phyloP scores from a whole-genome alignment of 345 rosid genomes.

The Citrus maxima region DNA sequence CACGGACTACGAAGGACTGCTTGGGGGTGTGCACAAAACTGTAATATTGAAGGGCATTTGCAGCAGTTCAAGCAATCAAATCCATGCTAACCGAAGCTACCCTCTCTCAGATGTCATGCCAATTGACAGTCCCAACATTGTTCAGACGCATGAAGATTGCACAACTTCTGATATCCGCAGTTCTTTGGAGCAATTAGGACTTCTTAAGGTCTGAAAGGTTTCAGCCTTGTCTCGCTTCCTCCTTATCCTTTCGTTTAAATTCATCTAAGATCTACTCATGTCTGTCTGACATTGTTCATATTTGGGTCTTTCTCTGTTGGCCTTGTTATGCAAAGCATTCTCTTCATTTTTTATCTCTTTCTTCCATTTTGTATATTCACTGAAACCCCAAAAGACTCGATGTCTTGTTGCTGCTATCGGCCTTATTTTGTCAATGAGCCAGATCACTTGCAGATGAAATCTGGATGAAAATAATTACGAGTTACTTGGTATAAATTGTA shows the following conservation, averaged over 20 bases:
- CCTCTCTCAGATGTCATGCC: slow-evolving; percentile 85
- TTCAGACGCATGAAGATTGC: slow-evolving; percentile 47
- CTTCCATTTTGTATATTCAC: slow-evolving; percentile 6
- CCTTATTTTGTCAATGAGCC: neutral
- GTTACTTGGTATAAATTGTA: neutral
- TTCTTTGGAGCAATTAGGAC: slow-evolving; percentile 57
- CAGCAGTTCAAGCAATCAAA: slow-evolving; percentile 42
- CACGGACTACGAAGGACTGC: slow-evolving; percentile 91
- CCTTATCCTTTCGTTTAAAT: neutral
- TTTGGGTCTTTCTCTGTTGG: neutral
- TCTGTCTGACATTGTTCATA: neutral
- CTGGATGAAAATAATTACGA: neutral
- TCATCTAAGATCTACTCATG: neutral
- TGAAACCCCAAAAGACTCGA: neutral
- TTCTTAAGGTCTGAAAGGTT: slow-evolving; percentile 32
- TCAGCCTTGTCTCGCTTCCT: neutral
- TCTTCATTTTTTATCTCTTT: neutral
- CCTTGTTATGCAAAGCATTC: neutral
- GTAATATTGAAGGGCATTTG: slow-evolving; percentile 71
- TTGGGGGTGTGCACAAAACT: slow-evolving; percentile 83
- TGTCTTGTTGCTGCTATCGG: neutral
- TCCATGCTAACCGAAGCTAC: slow-evolving; percentile 67
- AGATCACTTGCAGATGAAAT: neutral
- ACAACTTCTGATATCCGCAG: slow-evolving; percentile 43
- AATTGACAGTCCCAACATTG: slow-evolving; percentile 57